Conservation (phyloP, 169 alveolate species). For the Plasmodium blacklocki region DNA sequence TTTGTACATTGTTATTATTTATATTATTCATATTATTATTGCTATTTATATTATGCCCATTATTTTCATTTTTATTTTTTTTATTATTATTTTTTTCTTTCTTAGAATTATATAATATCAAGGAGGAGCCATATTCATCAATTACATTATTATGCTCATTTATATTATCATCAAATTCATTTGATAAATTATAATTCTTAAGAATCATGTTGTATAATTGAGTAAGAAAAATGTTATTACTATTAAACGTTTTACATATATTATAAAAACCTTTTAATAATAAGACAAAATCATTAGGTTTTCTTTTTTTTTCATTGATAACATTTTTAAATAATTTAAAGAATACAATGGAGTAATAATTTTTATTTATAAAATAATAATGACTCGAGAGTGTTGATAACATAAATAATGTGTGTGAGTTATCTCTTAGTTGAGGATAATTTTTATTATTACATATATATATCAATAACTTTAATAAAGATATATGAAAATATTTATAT, state of each 20-base stretch:
- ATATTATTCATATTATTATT: too few relatives aligned
- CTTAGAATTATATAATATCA: background rate
- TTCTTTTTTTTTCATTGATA: background rate
- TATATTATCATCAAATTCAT: too few relatives aligned
- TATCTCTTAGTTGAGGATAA: slow-evolving; percentile 5
- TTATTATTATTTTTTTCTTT: background rate
- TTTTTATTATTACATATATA: slow-evolving; percentile 18
- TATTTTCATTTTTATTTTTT: background rate
- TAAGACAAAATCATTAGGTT: background rate
- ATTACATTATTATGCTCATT: too few relatives aligned
- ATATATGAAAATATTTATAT: slow-evolving; percentile 22
- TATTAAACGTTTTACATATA: slow-evolving; percentile 17
- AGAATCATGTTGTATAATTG: background rate
- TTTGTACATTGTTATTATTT: too few relatives aligned
- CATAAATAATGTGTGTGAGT: background rate
- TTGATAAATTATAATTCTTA: too few relatives aligned
- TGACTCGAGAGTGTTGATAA: background rate
- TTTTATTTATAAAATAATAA: slow-evolving; percentile 14
- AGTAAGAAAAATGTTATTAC: background rate
- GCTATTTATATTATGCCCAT: background rate
- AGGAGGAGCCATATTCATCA: too few relatives aligned
- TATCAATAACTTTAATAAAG: slow-evolving; percentile 1
- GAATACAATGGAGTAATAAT: slow-evolving; percentile 8
- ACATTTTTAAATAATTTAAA: background rate
- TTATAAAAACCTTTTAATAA: slow-evolving; percentile 28